Conservation (phyloP, 2,329 filamentous ascomycete genomes). For the Chaetothyriales sp. region DNA sequence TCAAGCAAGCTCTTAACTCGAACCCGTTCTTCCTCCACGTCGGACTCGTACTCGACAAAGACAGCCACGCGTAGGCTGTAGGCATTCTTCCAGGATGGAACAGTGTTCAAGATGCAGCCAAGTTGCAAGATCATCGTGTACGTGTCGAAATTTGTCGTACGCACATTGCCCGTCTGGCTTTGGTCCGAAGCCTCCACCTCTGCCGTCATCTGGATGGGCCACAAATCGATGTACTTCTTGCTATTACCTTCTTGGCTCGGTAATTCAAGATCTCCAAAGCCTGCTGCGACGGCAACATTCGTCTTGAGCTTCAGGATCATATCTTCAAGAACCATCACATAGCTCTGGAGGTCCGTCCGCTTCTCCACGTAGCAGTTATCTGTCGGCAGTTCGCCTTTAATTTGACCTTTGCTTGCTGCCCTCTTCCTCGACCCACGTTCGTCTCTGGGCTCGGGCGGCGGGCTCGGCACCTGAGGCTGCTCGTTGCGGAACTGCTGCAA, state of each 20-base stretch:
- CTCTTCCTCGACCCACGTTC: constrained; percentile 5
- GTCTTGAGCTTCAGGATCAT: constrained; percentile 63
- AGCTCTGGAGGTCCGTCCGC: constrained; percentile 57
- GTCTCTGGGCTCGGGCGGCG: constrained; percentile 22
- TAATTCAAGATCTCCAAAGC: constrained; percentile 63
- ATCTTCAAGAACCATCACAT: constrained; percentile 73
- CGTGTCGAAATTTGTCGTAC: constrained; percentile 85
- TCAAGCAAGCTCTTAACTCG: constrained; percentile 61
- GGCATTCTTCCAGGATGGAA: constrained; percentile 62
- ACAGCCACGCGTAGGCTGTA: constrained; percentile 66
- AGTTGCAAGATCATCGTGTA: constrained; percentile 78
- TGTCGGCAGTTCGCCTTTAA: constrained; percentile 51
- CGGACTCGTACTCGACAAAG: constrained; percentile 78
- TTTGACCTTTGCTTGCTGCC: constrained; percentile 9
- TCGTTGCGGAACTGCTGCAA: constrained; percentile 59
- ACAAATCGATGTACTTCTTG: constrained; percentile 74
- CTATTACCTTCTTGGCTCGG: constrained; percentile 47
- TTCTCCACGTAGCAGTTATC: constrained; percentile 55
- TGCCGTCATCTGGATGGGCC: constrained; percentile 89
- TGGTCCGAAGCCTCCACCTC: constrained; percentile 50
- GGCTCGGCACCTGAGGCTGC: constrained; percentile 43
- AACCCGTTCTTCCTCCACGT: constrained; percentile 64
- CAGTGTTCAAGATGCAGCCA: constrained; percentile 70
- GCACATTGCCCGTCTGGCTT: constrained; percentile 46
- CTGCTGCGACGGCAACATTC: constrained; percentile 73